These are phyloP conservation scores for Parasitella parasitica DNA, from an alignment of 371 early-diverging fungal genomes.

Conservation along the genomic window DNA sequence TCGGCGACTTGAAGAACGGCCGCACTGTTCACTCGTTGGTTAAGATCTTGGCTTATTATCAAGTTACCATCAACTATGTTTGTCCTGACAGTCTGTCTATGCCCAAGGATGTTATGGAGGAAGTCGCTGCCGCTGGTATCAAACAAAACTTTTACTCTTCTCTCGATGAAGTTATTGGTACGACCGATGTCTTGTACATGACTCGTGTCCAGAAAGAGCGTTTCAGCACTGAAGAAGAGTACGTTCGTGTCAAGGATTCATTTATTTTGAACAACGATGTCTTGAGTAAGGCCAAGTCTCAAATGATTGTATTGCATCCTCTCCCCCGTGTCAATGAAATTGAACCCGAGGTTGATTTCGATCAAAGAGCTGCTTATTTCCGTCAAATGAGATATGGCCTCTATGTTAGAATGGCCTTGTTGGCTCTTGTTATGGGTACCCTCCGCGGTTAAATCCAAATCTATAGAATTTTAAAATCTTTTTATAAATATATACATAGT, in stretches of 20 bases:
- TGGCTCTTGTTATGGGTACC: conserved; percentile 78
- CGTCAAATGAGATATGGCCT: conserved; percentile 97
- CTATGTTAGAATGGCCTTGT: conserved; percentile 95
- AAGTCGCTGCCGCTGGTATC: conserved; percentile 68
- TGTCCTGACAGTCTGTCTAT: conserved; percentile 80
- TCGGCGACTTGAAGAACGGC: conserved; percentile 96
- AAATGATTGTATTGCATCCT: conserved; percentile 98
- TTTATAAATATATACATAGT: neutral
- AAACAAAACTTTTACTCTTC: conserved; percentile 68
- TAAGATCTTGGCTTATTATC: conserved; percentile 86
- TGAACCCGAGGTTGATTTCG: conserved; percentile 95
- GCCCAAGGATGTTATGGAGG: conserved; percentile 85
- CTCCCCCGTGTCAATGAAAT: conserved; percentile 95
- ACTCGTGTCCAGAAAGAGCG: conserved; percentile 97
- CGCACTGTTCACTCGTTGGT: conserved; percentile 97
- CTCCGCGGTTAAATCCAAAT: conserved; percentile 22
- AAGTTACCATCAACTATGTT: conserved; percentile 93
- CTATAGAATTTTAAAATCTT: neutral
- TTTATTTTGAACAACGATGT: conserved; percentile 87
- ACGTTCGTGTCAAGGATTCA: conserved; percentile 73
- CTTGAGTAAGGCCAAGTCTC: conserved; percentile 84
- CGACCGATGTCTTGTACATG: conserved; percentile 95
- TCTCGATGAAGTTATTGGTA: conserved; percentile 78
- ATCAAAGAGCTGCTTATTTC: conserved; percentile 96
- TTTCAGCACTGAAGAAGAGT: conserved; percentile 78